Evolutionary conservation across 2,329 filamentous ascomycete species (phyloP), one percentile per base, ranked within the genome.

Genomic region (Chaetomium sp.): DNA sequence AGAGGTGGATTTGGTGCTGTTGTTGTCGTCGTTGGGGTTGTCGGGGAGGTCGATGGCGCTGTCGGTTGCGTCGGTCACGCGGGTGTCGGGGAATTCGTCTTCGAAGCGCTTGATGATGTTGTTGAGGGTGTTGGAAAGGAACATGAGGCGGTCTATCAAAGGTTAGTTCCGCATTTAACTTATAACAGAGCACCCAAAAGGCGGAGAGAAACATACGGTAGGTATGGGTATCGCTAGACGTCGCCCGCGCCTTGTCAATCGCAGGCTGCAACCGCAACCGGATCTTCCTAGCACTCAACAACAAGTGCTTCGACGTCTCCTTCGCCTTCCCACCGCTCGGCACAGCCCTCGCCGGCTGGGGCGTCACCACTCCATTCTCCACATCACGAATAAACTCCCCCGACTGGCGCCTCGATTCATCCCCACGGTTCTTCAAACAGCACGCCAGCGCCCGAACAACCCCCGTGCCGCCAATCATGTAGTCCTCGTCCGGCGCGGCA

Each of bases 81-180:
- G 84, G 0, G 89, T 95, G 67, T 97, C 92, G 0, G 94, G 94
- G 65, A 91, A 97, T 70, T 97, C 92, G 68, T 95, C 88, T 70
- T 97, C 94, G 68, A 97, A 99, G 34, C 94, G 87, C 68, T 89
- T 86, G 66, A 97, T 97, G 74, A 97, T 96, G 62, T 87, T 86
- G 65, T 91, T 81, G 8, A 99, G 78, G 0, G 94, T 97, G 58
- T 87, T 79, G 65, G 96, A 91, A 35, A 99, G 81, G 79, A 96
- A 96, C 44, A 87, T 77, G 19, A 97, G 80, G 49, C 88, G 87
- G 38, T 84, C 85, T 88, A 58, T n/a, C 19, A 46, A 3, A 45
- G 19, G 54, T 72, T 61, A 72, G 67, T 1, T n/a, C 10, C 6
- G 9, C 6, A 7, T 42, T 42, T n/a, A n/a, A n/a, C n/a, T n/a